A percentile compares a stretch with the other conserved stretches of the same genome.
Conservation (phyloP, 108 stramenopile species). For the Chaetoceros tenuissimus region DNA sequence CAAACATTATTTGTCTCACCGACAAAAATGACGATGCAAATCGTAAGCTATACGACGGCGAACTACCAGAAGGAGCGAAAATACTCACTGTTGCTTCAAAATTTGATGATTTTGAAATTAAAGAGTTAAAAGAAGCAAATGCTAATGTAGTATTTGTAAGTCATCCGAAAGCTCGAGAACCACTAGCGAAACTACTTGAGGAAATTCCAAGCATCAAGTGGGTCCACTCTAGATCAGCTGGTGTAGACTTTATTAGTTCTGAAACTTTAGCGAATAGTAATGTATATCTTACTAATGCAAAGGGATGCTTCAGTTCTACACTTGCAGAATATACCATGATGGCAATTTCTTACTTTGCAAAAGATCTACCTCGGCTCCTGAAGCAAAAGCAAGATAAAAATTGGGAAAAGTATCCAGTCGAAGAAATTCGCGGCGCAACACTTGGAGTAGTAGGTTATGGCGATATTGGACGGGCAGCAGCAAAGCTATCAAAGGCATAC, state of each 20-base stretch:
- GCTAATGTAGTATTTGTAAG: conserved; percentile 71
- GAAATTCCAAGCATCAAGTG: conserved; percentile 56
- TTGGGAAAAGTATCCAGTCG: conserved; percentile 66
- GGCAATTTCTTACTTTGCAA: conserved; percentile 87
- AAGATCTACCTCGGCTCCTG: conserved; percentile 81
- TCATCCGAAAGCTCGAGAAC: conserved; percentile 43
- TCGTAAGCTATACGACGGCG: conserved; percentile 27
- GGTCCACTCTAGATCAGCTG: conserved; percentile 79
- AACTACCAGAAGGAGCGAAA: conserved; percentile 45
- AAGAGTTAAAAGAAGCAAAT: conserved; percentile 22
- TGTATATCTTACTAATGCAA: conserved; percentile 75
- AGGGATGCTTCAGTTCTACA: conserved; percentile 76
- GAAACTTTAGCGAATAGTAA: conserved; percentile 24
- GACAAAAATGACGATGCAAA: conserved; percentile 50
- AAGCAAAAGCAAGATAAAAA: conserved; percentile 45
- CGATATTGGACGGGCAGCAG: conserved; percentile 79
- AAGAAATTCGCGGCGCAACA: conserved; percentile 69
- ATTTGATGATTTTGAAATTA: conserved; percentile 50
- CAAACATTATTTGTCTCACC: conserved; percentile 49
- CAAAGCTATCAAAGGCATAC: conserved; percentile 70
- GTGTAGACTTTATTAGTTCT: conserved; percentile 62
- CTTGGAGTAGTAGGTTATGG: conserved; percentile 88
- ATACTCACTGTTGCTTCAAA: conserved; percentile 46
- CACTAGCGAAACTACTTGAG: conserved; percentile 38
- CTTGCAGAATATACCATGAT: conserved; percentile 87